These are phyloP conservation scores for Exidia glandulosa DNA, from an alignment of 768 basidiomycete species.

Conservation along the genomic window DNA sequence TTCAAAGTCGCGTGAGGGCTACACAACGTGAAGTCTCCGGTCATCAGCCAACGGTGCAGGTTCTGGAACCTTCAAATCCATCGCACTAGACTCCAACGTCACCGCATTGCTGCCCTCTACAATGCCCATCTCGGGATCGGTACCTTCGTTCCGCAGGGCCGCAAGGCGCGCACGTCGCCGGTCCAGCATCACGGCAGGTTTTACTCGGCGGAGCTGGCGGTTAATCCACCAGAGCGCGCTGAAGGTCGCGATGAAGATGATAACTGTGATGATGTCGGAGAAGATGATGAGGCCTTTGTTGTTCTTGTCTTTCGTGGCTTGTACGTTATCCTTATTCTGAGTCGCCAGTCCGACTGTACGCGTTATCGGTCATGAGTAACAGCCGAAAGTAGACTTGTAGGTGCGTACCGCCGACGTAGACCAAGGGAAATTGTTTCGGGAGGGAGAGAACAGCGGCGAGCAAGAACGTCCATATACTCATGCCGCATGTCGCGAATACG, in stretches of 20 bases:
- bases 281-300: constrained; percentile 48
- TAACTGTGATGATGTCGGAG: constrained; percentile 52
- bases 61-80: no score
- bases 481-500: constrained; percentile 22
- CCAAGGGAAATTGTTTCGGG: constrained; percentile 27
- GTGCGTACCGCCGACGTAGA: constrained; percentile 16
- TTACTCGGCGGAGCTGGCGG: constrained; percentile 42
- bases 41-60: no score
- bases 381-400: background rate
- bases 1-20: no score
- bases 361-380: background rate
- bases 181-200: constrained; percentile 12
- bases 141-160: no score
- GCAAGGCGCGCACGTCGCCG: constrained; percentile 1
- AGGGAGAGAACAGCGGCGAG: constrained; percentile 23
- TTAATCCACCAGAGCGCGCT: constrained; percentile 79
- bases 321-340: background rate
- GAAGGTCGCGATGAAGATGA: constrained; percentile 65
- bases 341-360: background rate
- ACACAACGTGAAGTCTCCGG: no score
- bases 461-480: constrained; percentile 23
- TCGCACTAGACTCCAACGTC: no score
- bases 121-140: no score
- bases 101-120: no score
- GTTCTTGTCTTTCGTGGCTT: constrained; percentile 13